A percentile compares a stretch with the other conserved stretches of the same genome.
phyloP scores from a whole-genome alignment of 1,139 yeast genomes.

The Taphrina betulina region DNA sequence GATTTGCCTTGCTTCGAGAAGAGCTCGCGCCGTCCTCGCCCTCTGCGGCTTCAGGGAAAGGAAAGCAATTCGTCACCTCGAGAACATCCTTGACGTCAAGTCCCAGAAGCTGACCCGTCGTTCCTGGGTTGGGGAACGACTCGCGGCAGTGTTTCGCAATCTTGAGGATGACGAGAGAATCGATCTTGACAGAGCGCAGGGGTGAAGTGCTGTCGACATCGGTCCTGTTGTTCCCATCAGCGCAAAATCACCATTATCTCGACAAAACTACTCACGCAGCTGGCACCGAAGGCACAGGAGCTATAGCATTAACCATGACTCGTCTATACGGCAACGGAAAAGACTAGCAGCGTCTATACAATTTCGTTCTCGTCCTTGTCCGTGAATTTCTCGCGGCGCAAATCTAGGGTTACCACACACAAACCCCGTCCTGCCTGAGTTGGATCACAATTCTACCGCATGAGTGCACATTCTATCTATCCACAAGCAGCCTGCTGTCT shows the following conservation, averaged over 20 bases:
- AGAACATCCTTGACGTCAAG: conserved; percentile 59
- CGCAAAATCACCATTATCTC: background rate
- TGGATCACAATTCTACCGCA: too few species aligned
- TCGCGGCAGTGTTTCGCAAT: conserved; percentile 73
- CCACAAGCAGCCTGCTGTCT: too few species aligned
- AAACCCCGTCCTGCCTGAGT: too few species aligned
- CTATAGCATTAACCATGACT: conserved; percentile 29
- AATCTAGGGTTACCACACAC: too few species aligned
- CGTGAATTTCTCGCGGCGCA: too few species aligned
- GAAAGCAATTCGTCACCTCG: conserved; percentile 59
- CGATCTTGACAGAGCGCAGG: conserved; percentile 33
- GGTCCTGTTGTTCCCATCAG: conserved; percentile 10
- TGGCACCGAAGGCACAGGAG: conserved; percentile 30
- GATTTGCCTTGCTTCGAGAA: conserved; percentile 44
- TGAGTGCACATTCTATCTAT: too few species aligned
- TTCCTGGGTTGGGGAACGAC: conserved; percentile 58
- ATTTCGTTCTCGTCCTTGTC: too few species aligned
- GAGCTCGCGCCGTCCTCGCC: conserved; percentile 45
- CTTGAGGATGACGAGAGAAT: conserved; percentile 56
- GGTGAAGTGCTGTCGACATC: conserved; percentile 35
- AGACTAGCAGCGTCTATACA: too few species aligned
- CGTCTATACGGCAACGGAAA: too few species aligned
- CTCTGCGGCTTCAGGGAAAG: conserved; percentile 56
- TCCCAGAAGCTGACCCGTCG: conserved; percentile 76
- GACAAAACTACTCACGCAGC: conserved; percentile 9